Evolutionary conservation across 1,284 basidiomycete genomes (phyloP).

Genomic region (Rhizoctonia solani): DNA sequence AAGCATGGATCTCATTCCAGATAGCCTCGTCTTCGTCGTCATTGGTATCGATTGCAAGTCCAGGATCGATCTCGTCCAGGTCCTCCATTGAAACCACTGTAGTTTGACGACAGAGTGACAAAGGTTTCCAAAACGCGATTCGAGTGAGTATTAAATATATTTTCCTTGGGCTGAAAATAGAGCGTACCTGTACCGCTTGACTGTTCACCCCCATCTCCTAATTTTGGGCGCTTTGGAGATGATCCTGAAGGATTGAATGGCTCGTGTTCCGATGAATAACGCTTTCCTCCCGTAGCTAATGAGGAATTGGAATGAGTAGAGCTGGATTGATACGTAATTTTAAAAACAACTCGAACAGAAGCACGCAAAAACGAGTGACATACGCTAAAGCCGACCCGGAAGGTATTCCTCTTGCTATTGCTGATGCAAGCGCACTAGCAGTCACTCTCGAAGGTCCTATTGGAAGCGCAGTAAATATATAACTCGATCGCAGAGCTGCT

Average conservation of each 20-base stretch:
- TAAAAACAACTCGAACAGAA: too few relatives aligned
- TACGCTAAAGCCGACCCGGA: background rate
- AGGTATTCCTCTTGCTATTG: background rate
- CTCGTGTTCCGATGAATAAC: slow-evolving; percentile 11
- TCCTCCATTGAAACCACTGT: background rate
- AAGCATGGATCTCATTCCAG: slow-evolving; percentile 19
- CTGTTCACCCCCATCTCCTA: background rate
- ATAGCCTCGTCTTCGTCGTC: slow-evolving; percentile 8
- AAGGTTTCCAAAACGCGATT: too few relatives aligned
- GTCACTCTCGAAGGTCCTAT: slow-evolving; percentile 6
- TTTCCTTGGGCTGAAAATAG: background rate
- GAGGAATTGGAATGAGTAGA: background rate
- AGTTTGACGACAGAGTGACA: too few relatives aligned
- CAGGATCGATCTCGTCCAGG: background rate
- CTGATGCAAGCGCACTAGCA: slow-evolving; percentile 1
- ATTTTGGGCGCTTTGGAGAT: slow-evolving; percentile 15
- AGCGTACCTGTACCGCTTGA: slow-evolving; percentile 2
- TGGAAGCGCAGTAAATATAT: background rate
- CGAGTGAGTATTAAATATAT: too few relatives aligned
- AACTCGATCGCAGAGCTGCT: background rate
- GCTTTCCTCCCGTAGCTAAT: background rate
- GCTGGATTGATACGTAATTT: too few relatives aligned
- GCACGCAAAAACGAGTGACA: background rate
- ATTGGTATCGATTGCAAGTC: background rate
- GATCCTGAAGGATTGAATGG: background rate